A percentile compares a stretch with the other conserved stretches of the same genome.
Conservation (phyloP, 352 stramenopile species). For the Phytophthora sansomeana region DNA sequence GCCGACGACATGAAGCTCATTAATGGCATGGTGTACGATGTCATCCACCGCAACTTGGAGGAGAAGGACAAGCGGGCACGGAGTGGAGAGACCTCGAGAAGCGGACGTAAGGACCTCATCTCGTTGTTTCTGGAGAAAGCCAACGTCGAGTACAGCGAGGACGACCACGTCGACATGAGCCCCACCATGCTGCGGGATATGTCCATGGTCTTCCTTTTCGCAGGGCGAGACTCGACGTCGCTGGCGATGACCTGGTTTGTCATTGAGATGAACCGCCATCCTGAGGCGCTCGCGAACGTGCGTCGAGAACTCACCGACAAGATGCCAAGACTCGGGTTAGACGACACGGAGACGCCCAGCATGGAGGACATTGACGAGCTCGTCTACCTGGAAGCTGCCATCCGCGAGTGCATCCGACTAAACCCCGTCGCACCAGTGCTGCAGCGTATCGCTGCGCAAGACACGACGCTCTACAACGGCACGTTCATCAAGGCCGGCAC, state of each 20-base stretch:
- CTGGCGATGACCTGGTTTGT: slow-evolving; percentile 80
- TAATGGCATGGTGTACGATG: slow-evolving; percentile 31
- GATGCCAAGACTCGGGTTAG: slow-evolving; percentile 48
- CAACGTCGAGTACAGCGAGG: slow-evolving; percentile 20
- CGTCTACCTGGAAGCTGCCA: slow-evolving; percentile 53
- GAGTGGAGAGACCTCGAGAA: slow-evolving; percentile 21
- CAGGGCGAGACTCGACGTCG: slow-evolving; percentile 78
- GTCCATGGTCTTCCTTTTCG: slow-evolving; percentile 82
- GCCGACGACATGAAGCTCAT: slow-evolving; percentile 35
- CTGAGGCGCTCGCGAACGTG: slow-evolving; percentile 35
- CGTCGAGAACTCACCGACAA: slow-evolving; percentile 53
- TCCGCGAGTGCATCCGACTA: slow-evolving; percentile 58
- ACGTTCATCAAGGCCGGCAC: slow-evolving; percentile 66
- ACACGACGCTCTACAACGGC: slow-evolving; percentile 72
- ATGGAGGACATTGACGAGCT: slow-evolving; percentile 48
- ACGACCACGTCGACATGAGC: slow-evolving; percentile 22
- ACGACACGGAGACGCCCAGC: slow-evolving; percentile 24
- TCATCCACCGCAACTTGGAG: slow-evolving; percentile 28
- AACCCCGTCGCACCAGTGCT: slow-evolving; percentile 48
- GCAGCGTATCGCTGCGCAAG: slow-evolving; percentile 48
- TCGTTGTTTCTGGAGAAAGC: slow-evolving; percentile 48
- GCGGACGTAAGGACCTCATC: slow-evolving; percentile 45
- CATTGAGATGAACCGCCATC: slow-evolving; percentile 77
- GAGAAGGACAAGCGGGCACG: slow-evolving; percentile 12
- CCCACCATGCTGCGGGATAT: slow-evolving; percentile 65